Percentiles rank a stretch among this genome's conserved stretches.
These are phyloP conservation scores for Apiospora saccharicola DNA, from an alignment of 2,329 filamentous ascomycete species.

Conservation along the genomic window DNA sequence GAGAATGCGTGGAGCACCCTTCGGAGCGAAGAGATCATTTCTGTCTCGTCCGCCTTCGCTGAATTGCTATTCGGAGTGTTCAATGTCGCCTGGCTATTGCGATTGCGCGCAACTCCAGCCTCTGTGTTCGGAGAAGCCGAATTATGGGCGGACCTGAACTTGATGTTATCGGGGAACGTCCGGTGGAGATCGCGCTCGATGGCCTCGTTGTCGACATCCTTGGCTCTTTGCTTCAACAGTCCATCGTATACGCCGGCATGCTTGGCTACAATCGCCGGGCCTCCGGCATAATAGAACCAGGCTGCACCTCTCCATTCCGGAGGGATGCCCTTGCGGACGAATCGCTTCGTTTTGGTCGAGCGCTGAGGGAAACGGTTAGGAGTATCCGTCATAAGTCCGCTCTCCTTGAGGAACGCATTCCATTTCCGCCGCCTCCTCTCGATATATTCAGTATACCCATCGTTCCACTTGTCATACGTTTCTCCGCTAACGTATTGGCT, in stretches of 20 bases:
- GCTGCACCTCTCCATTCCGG: conserved; percentile 94
- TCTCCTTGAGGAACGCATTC: conserved; percentile 78
- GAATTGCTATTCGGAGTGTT: conserved; percentile 40
- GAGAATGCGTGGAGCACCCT: conserved; percentile 90
- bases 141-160: conserved; percentile 73
- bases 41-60: conserved; percentile 63
- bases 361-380: conserved; percentile 82
- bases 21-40: conserved; percentile 81
- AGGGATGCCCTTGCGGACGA: conserved; percentile 91
- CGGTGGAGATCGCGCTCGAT: conserved; percentile 94
- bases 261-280: conserved; percentile 78
- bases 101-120: conserved; percentile 39
- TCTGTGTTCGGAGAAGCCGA: conserved; percentile 42
- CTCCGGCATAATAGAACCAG: conserved; percentile 96
- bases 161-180: conserved; percentile 93
- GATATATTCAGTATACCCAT: conserved; percentile 76
- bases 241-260: conserved; percentile 80
- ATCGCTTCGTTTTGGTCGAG: conserved; percentile 85
- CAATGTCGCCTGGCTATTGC: conserved; percentile 48
- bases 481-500: conserved; percentile 79
- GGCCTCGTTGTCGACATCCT: conserved; percentile 80
- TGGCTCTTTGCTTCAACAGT: conserved; percentile 69
- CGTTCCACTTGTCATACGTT: conserved; percentile 85
- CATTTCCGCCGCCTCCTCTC: conserved; percentile 82
- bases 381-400: conserved; percentile 72